phyloP scores from a whole-genome alignment of 2,329 filamentous ascomycete species.

The Cercospora sojina region DNA sequence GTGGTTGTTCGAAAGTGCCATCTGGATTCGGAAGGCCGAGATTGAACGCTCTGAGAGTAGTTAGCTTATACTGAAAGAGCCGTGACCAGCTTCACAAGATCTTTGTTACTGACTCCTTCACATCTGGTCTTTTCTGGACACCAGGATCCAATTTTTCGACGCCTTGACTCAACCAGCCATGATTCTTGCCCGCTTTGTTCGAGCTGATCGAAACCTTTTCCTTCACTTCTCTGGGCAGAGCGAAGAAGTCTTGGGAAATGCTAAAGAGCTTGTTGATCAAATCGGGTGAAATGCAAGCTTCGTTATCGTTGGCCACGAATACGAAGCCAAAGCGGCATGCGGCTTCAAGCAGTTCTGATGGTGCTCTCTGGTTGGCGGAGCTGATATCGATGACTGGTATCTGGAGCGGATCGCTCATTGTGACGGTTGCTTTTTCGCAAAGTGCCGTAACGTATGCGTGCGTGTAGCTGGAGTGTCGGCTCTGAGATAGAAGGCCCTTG shows the following conservation, averaged over 20 bases:
- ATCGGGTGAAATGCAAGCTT: constrained; percentile 59
- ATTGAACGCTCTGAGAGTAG: constrained; percentile 77
- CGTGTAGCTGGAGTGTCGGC: not conserved
- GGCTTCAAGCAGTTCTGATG: constrained; percentile 70
- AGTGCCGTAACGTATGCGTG: not conserved
- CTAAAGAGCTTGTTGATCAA: constrained; percentile 71
- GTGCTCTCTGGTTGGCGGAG: constrained; percentile 58
- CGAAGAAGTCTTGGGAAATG: constrained; percentile 72
- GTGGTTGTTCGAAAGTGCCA: constrained; percentile 70
- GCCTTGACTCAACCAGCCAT: constrained; percentile 86
- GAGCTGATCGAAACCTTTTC: constrained; percentile 69
- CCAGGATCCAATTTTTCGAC: constrained; percentile 83
- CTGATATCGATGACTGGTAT: constrained; percentile 86
- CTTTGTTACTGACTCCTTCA: constrained; percentile 64
- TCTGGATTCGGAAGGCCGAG: constrained; percentile 69
- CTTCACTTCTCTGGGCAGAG: constrained; percentile 69
- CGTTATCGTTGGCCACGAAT: constrained; percentile 79
- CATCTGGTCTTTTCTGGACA: constrained; percentile 69
- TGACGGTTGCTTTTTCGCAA: not conserved
- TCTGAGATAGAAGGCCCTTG: not conserved
- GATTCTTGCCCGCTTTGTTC: constrained; percentile 63
- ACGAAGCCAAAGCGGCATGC: constrained; percentile 84
- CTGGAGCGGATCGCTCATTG: constrained; percentile 10
- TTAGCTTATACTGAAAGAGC: not conserved
- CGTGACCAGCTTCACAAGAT: not conserved